Percentiles rank a stretch among this genome's conserved stretches.
Conservation (phyloP, 192 early-diverging fungal genomes). For the Powellomyces hirtus region DNA sequence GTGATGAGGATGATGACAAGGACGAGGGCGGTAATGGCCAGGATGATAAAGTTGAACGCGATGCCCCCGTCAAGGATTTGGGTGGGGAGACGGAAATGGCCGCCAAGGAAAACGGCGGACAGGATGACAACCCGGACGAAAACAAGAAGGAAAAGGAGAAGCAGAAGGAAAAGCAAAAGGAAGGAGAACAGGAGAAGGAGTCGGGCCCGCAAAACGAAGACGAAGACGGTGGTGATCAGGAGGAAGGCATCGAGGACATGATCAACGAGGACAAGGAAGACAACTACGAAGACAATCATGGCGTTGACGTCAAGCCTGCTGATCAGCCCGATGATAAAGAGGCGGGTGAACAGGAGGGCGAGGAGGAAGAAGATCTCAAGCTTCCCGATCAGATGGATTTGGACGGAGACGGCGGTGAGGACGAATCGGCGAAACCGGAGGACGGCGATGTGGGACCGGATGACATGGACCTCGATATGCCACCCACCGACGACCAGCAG, state of each 20-base stretch:
- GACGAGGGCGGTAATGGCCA: slow-evolving; percentile 43
- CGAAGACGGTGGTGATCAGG: slow-evolving; percentile 32
- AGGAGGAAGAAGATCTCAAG: slow-evolving; percentile 73
- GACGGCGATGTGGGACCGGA: slow-evolving; percentile 10
- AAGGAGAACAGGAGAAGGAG: slow-evolving; percentile 41
- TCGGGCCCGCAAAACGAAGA: slow-evolving; percentile 46
- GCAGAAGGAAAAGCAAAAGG: slow-evolving; percentile 41
- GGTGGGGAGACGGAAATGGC: slow-evolving; percentile 54
- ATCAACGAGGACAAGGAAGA: slow-evolving; percentile 48
- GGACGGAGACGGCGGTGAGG: slow-evolving; percentile 59
- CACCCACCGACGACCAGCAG: background rate
- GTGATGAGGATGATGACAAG: slow-evolving; percentile 73
- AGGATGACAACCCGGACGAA: slow-evolving; percentile 43
- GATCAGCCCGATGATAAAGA: slow-evolving; percentile 40
- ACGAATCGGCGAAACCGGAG: slow-evolving; percentile 28
- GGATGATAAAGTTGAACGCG: slow-evolving; percentile 69
- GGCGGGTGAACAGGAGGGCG: slow-evolving; percentile 42
- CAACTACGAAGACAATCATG: slow-evolving; percentile 49
- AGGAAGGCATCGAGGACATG: slow-evolving; percentile 31
- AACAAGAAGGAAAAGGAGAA: slow-evolving; percentile 43
- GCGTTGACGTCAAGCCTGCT: slow-evolving; percentile 43
- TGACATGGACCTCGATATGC: slow-evolving; percentile 50
- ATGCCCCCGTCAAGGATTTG: slow-evolving; percentile 46
- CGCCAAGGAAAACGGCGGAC: slow-evolving; percentile 53
- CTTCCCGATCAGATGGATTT: slow-evolving; percentile 77